These are phyloP conservation scores for Septoria linicola DNA, from an alignment of 2,329 filamentous ascomycete genomes.

Conservation along the genomic window DNA sequence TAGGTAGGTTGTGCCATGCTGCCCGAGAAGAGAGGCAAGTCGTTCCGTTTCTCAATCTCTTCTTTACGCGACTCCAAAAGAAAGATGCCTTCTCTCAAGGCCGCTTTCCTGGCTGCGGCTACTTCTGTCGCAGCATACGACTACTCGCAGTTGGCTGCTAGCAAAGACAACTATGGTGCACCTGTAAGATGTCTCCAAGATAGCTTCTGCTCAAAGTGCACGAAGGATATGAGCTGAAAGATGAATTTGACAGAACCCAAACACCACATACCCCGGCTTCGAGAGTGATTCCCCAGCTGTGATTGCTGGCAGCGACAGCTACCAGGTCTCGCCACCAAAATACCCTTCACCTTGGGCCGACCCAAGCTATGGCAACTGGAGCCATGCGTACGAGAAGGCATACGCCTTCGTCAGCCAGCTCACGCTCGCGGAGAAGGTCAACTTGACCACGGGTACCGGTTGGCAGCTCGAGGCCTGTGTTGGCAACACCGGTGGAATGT, in stretches of 20 bases:
- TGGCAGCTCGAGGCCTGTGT: conserved; percentile 37
- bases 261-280: conserved; percentile 32
- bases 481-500: conserved; percentile 39
- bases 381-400: conserved; percentile 35
- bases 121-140: conserved; percentile 22
- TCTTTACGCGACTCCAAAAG: background rate
- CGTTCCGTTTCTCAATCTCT: background rate
- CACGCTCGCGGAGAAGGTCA: conserved; percentile 38
- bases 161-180: conserved; percentile 26
- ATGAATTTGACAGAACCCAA: conserved; percentile 20
- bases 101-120: conserved; percentile 15
- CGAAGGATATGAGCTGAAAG: background rate
- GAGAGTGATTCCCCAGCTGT: conserved; percentile 30
- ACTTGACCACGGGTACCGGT: conserved; percentile 51
- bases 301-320: conserved; percentile 27
- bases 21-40: background rate
- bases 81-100: conserved; percentile 21
- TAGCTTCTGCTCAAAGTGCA: background rate
- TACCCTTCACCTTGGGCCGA: conserved; percentile 35
- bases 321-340: conserved; percentile 30
- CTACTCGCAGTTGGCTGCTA: conserved; percentile 24
- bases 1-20: background rate
- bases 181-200: conserved; percentile 12
- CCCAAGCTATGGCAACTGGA: conserved; percentile 48
- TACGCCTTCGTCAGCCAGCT: conserved; percentile 35